Conservation (phyloP, 495 filamentous ascomycete species). For the Penicillium arizonense region DNA sequence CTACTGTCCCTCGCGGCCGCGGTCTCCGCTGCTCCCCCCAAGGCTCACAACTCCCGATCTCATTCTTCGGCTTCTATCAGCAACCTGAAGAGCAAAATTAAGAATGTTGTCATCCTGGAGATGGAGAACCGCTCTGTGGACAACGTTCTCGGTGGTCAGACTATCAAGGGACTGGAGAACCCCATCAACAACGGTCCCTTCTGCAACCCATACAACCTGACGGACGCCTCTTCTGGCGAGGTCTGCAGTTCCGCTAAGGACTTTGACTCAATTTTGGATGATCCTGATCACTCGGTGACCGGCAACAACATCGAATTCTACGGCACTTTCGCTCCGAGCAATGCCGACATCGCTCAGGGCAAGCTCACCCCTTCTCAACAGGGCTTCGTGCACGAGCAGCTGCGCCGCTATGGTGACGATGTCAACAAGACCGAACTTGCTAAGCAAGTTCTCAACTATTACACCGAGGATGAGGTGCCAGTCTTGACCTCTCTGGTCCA, state of each 20-base stretch:
- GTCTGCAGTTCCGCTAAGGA: constrained; percentile 41
- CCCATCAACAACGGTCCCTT: constrained; percentile 44
- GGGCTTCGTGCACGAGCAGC: constrained; percentile 51
- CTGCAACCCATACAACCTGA: constrained; percentile 44
- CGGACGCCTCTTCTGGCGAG: constrained; percentile 31
- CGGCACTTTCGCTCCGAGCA: constrained; percentile 41
- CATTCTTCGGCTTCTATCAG: constrained; percentile 23
- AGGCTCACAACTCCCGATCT: constrained; percentile 4
- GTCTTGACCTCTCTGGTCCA: constrained; percentile 46
- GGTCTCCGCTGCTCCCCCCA: constrained; percentile 26
- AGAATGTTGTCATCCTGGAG: constrained; percentile 45
- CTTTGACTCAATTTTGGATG: constrained; percentile 45
- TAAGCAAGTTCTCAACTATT: constrained; percentile 51
- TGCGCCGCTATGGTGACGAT: constrained; percentile 29
- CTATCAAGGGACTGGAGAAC: constrained; percentile 37
- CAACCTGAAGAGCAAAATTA: constrained; percentile 42
- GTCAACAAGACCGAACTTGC: constrained; percentile 36
- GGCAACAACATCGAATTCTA: constrained; percentile 54
- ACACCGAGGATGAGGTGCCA: constrained; percentile 47
- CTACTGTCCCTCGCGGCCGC: constrained; percentile 32
- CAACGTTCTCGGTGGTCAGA: constrained; percentile 44
- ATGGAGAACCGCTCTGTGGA: constrained; percentile 50
- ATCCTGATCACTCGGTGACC: constrained; percentile 49
- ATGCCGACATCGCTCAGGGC: constrained; percentile 32
- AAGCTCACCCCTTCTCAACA: constrained; percentile 33